Percentiles rank a stretch among this genome's conserved stretches.
These are phyloP conservation scores for Trichosporon sp. DNA, from an alignment of 1,284 basidiomycete species.

Conservation along the genomic window DNA sequence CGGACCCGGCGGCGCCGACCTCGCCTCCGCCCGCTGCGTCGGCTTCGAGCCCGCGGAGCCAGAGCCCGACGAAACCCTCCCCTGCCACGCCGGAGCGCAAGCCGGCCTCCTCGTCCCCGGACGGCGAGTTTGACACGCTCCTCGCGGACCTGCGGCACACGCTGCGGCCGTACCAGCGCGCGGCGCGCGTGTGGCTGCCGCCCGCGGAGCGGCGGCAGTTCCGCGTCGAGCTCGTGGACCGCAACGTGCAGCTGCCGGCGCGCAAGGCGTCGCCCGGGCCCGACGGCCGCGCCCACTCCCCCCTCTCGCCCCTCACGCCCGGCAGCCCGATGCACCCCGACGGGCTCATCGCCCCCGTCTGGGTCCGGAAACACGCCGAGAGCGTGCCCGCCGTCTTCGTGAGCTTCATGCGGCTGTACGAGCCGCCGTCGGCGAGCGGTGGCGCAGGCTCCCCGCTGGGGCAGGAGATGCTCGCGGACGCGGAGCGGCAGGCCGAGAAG, in stretches of 20 bases:
- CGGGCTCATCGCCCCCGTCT: slow-evolving; percentile 91
- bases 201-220: slow-evolving; percentile 58
- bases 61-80: not conserved
- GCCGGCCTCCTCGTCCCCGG: no score
- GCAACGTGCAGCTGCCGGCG: slow-evolving; percentile 76
- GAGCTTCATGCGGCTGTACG: slow-evolving; percentile 75
- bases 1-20: slow-evolving; percentile 38
- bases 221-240: slow-evolving; percentile 74
- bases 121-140: slow-evolving; percentile 54
- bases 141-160: slow-evolving; percentile 57
- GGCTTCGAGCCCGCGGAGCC: not conserved
- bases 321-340: slow-evolving; percentile 87
- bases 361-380: slow-evolving; percentile 91
- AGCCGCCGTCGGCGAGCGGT: slow-evolving; percentile 50
- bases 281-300: slow-evolving; percentile 60
- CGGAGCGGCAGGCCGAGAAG: slow-evolving; percentile 60
- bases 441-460: slow-evolving; percentile 3
- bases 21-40: not conserved
- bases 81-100: not conserved
- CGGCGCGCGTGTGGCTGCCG: slow-evolving; percentile 47
- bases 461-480: slow-evolving; percentile 21
- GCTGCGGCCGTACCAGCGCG: slow-evolving; percentile 61
- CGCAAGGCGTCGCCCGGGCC: slow-evolving; percentile 60
- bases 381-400: slow-evolving; percentile 89
- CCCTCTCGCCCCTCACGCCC: slow-evolving; percentile 80